phyloP scores from a whole-genome alignment of 2,329 filamentous ascomycete genomes.

The Grosmannia clavigera region DNA sequence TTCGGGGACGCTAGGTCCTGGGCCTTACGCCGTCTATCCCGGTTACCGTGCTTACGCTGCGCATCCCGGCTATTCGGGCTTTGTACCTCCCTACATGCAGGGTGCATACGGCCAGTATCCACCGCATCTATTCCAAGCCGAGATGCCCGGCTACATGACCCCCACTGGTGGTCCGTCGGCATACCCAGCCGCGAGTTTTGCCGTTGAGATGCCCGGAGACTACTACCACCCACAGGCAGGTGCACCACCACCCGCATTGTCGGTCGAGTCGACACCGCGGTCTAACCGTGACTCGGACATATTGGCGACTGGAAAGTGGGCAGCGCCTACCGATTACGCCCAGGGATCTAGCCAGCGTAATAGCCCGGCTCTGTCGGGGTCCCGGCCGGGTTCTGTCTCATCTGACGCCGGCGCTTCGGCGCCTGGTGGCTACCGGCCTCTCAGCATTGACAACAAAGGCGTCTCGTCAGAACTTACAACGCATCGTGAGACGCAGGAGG shows the following conservation, averaged over 20 bases:
- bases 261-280: constrained; percentile 6
- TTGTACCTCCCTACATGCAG: constrained; percentile 11
- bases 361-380: constrained; percentile 9
- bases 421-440: constrained; percentile 23
- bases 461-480: constrained; percentile 32
- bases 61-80: constrained; percentile 3
- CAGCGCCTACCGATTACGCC: constrained; percentile 14
- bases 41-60: constrained; percentile 3
- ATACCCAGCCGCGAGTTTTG: constrained; percentile 2
- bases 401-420: constrained; percentile 19
- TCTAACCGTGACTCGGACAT: constrained; percentile 18
- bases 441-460: constrained; percentile 26
- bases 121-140: constrained; percentile 15
- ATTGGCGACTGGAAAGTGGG: constrained; percentile 26
- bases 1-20: background rate
- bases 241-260: constrained; percentile 6
- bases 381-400: constrained; percentile 24
- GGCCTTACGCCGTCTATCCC: background rate
- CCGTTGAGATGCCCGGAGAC: constrained; percentile 34
- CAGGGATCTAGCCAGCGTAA: background rate
- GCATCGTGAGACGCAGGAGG: constrained; percentile 34
- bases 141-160: constrained; percentile 23
- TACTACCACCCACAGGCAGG: constrained; percentile 23
- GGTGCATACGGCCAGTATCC: constrained; percentile 8
- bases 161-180: background rate